Percentiles rank a stretch among this genome's conserved stretches.
Evolutionary conservation across 306 rosid genomes (phyloP).

Genomic region (Trifolium fragiferum): DNA sequence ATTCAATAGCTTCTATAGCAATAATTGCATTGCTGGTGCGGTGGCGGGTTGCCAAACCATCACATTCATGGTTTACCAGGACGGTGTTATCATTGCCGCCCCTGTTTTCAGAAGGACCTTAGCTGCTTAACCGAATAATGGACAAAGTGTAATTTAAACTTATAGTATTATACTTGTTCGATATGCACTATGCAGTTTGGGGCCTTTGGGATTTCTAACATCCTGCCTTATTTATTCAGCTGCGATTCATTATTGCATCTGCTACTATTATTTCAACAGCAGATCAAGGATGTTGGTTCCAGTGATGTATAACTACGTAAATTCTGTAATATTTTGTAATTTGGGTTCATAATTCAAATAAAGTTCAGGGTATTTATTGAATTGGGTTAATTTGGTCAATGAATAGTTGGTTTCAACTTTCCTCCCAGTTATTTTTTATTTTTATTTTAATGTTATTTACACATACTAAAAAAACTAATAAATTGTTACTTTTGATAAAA

Average conservation of each 20-base stretch:
- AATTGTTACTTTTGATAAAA: too few species aligned
- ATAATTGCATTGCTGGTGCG: slow-evolving; percentile 25
- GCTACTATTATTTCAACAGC: slow-evolving; percentile 26
- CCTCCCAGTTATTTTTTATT: too few species aligned
- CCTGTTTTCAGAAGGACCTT: slow-evolving; percentile 32
- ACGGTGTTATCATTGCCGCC: not conserved
- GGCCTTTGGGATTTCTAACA: not conserved
- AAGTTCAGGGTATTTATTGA: not conserved
- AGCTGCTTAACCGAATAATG: slow-evolving; percentile 22
- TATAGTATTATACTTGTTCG: not conserved
- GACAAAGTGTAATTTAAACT: slow-evolving; percentile 15
- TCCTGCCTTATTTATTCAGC: not conserved
- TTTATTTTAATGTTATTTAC: too few species aligned
- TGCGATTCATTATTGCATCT: slow-evolving; percentile 27
- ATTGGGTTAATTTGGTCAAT: slow-evolving; percentile 5
- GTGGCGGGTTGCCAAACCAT: slow-evolving; percentile 14
- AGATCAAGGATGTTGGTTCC: slow-evolving; percentile 19
- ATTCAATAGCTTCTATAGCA: slow-evolving; percentile 34
- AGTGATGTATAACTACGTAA: not conserved
- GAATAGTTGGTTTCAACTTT: not conserved
- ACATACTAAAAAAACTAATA: too few species aligned
- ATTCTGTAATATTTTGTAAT: slow-evolving; percentile 5
- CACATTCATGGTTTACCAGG: slow-evolving; percentile 3
- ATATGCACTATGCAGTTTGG: not conserved
- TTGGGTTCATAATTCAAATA: slow-evolving; percentile 18